Evolutionary conservation across 805 yeast species (phyloP), one percentile per base, ranked within the genome.

Genomic region (Lipomyces orientalis): DNA sequence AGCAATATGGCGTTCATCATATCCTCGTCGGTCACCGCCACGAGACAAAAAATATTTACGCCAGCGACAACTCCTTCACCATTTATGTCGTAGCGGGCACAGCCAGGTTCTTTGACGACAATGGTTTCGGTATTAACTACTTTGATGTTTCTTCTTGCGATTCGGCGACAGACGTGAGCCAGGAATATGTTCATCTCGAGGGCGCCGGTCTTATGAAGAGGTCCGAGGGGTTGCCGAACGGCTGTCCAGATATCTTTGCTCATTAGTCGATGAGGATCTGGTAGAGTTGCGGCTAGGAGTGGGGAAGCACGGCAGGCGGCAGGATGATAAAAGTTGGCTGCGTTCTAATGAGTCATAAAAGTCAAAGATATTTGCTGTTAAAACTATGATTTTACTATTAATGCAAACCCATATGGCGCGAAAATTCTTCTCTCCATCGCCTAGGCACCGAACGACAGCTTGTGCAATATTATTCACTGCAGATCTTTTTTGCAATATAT

Each of bases 31-130:
- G 59, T 56, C 59, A 56, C 16, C 59, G 59, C 0, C 59, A 56
- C 34, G 59, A 56, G 46, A 56, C 59, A 12, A 56, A 35, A 56
- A 56, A 56, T 56, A 56, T 56, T 16, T 56, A 56, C 46, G 16
- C 59, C 16, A 35, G 25, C 46, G 59, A 56, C 59, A 56, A 56
- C 37, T 33, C 46, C n/a, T 56, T 56, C 46, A 56, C 59, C 19
- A 56, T 56, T 56, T 56, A 56, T 35, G 59, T 56, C 16, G 59
- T 56, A 34, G 59, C 59, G 14, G 59, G 59, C 29, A 56, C 59
- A 9, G 59, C 59, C 46, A 56, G 59, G n/a, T 56, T 56, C 46
- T 56, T 56, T 56, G 59, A 56, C 46, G 10, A 14, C 37, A 56
- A 56, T 33, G 59, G 59, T 14, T 56, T 56, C 22, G 59, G 59